Percentiles rank a stretch among this genome's conserved stretches.
phyloP scores from a whole-genome alignment of 1,284 basidiomycete species.

The Bjerkandera adusta region DNA sequence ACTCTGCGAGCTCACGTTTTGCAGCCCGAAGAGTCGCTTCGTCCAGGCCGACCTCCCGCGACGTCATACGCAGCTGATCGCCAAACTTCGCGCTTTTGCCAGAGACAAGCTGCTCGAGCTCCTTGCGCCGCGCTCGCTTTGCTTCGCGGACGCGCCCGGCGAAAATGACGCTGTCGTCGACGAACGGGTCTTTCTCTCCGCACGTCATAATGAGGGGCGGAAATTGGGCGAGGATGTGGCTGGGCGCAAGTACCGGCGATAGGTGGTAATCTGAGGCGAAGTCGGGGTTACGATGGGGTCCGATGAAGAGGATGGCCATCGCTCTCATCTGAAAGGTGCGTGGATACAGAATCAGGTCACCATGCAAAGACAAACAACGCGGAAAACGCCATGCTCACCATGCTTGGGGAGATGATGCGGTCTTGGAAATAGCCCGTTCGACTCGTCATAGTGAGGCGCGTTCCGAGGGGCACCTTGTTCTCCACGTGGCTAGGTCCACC shows the following conservation, averaged over 20 bases:
- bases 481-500: conserved; percentile 22
- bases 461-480: conserved; percentile 23
- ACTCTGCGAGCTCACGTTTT: conserved; percentile 54
- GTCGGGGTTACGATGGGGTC: conserved; percentile 89
- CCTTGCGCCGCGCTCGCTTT: conserved; percentile 76
- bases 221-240: conserved; percentile 83
- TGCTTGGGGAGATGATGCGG: conserved; percentile 85
- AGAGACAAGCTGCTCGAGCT: conserved; percentile 54
- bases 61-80: conserved; percentile 50
- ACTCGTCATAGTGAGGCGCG: conserved; percentile 91
- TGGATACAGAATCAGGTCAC: not conserved
- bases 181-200: conserved; percentile 95
- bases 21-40: conserved; percentile 38
- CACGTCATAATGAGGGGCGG: conserved; percentile 92
- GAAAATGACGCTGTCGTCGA: conserved; percentile 94
- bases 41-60: conserved; percentile 25
- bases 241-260: conserved; percentile 89
- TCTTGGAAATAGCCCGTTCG: conserved; percentile 95
- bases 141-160: conserved; percentile 92
- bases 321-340: conserved; percentile 85
- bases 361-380: not conserved
- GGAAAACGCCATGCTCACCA: conserved; percentile 64
- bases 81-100: conserved; percentile 59
- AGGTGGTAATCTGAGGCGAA: conserved; percentile 94
- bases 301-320: conserved; percentile 97